Evolutionary conservation across 305 asterid species (phyloP).

Genomic region (Fraxinus albicans): DNA sequence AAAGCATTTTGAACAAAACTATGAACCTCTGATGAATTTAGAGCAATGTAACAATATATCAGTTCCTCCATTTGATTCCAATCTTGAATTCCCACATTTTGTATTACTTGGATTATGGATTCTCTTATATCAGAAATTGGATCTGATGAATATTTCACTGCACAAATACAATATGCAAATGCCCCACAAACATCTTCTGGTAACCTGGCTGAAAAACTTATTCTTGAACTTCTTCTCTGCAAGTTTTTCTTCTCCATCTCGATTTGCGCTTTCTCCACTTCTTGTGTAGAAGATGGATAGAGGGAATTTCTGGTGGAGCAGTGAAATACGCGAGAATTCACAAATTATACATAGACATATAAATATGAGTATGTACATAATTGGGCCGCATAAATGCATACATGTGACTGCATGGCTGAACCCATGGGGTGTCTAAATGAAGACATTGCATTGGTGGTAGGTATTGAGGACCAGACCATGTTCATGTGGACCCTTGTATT

Average conservation of each 20-base stretch:
- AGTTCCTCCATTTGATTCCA: conserved; percentile 72
- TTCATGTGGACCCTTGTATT: neutral
- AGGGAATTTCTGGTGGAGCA: neutral
- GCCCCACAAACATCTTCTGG: conserved; percentile 43
- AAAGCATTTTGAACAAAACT: conserved; percentile 49
- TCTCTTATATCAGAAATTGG: conserved; percentile 56
- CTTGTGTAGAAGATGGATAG: neutral
- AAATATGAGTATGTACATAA: neutral
- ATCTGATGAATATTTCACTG: conserved; percentile 53
- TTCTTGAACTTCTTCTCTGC: conserved; percentile 18
- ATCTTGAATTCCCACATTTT: conserved; percentile 44
- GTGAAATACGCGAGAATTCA: neutral
- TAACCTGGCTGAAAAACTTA: conserved; percentile 63
- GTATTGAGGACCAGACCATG: neutral
- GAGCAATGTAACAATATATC: conserved; percentile 54
- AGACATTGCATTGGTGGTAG: neutral
- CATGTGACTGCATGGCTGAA: conserved; percentile 4
- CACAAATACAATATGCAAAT: conserved; percentile 54
- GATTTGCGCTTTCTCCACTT: conserved; percentile 17
- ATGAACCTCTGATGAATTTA: conserved; percentile 54
- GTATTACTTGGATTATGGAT: conserved; percentile 51
- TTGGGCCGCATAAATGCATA: neutral
- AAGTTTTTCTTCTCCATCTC: neutral
- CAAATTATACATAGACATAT: neutral
- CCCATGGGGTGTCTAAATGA: neutral